A percentile compares a stretch with the other conserved stretches of the same genome.
Evolutionary conservation across 805 yeast genomes (phyloP).

Genomic region (Wickerhamiella occidentalis): DNA sequence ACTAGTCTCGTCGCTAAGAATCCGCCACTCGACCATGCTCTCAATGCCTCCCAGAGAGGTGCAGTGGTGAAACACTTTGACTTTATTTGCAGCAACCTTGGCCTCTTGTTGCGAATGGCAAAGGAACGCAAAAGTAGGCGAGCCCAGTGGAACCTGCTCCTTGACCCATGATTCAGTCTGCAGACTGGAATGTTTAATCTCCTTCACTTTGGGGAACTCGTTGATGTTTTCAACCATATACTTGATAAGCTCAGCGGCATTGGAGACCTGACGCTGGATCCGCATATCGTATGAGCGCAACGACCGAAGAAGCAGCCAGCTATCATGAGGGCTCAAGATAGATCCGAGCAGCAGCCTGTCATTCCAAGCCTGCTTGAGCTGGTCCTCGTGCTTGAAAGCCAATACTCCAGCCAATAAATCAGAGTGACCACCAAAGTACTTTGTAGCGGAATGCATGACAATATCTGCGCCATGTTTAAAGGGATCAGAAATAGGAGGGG

Average conservation of each 20-base stretch:
- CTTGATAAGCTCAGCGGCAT: slow-evolving; percentile 49
- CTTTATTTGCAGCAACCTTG: slow-evolving; percentile 23
- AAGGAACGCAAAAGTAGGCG: slow-evolving; percentile 63
- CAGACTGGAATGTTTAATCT: slow-evolving; percentile 60
- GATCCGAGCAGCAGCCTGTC: slow-evolving; percentile 72
- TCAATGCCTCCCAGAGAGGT: slow-evolving; percentile 91
- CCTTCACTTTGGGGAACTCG: slow-evolving; percentile 38
- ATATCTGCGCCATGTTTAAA: slow-evolving; percentile 76
- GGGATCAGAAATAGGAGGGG: slow-evolving; percentile 78
- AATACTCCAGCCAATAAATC: slow-evolving; percentile 50
- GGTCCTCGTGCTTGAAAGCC: too few relatives aligned
- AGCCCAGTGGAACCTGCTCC: slow-evolving; percentile 46
- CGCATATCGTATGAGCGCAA: slow-evolving; percentile 70
- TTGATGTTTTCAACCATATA: slow-evolving; percentile 40
- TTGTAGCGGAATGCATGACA: slow-evolving; percentile 88
- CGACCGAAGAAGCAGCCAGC: slow-evolving; percentile 63
- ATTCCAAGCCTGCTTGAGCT: slow-evolving; percentile 32
- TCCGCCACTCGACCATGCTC: slow-evolving; percentile 83
- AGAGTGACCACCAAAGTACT: slow-evolving; percentile 92
- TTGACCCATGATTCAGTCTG: slow-evolving; percentile 59
- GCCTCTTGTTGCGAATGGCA: slow-evolving; percentile 44
- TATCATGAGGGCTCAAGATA: slow-evolving; percentile 64
- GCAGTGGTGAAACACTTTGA: slow-evolving; percentile 60
- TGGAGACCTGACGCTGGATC: slow-evolving; percentile 50
- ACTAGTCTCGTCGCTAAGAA: slow-evolving; percentile 51